These are phyloP conservation scores for Leptomonas pyrrhocoris DNA, from an alignment of 208 protist genomes.

Conservation along the genomic window DNA sequence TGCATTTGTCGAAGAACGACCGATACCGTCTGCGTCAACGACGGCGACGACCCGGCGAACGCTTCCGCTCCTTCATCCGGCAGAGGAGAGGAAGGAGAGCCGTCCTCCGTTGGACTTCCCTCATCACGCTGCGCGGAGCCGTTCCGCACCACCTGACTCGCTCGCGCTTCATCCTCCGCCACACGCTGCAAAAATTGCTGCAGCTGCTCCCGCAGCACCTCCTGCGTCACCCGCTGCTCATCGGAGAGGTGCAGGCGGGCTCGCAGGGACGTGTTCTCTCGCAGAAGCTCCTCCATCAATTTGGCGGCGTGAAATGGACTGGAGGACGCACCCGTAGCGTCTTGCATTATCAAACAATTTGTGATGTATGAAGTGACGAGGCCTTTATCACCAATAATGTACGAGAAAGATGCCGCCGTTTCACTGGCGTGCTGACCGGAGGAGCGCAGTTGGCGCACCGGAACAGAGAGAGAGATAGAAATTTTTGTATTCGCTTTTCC, in stretches of 20 bases:
- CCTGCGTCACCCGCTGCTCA: conserved; percentile 57
- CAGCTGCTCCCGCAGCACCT: conserved; percentile 55
- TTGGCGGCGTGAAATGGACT: background rate
- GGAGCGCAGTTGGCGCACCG: no score
- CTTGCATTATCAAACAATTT: conserved; percentile 2
- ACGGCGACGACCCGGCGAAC: background rate
- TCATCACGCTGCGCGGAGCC: conserved; percentile 4
- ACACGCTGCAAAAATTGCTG: conserved; percentile 61
- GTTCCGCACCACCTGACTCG: conserved; percentile 6
- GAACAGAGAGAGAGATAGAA: no score
- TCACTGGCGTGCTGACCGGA: no score
- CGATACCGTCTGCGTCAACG: conserved; percentile 15
- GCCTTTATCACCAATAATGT: no score
- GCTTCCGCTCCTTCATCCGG: background rate
- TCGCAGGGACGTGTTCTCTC: conserved; percentile 60
- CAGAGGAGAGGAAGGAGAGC: background rate
- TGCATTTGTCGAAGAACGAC: conserved; percentile 40
- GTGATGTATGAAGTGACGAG: conserved; percentile 4
- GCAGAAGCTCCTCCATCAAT: conserved; percentile 46
- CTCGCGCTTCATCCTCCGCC: conserved; percentile 23
- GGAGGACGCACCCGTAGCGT: background rate
- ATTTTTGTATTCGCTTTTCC: no score
- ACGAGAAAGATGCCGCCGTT: no score
- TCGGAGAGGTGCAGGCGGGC: conserved; percentile 46
- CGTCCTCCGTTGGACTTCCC: conserved; percentile 2